A percentile compares a stretch with the other conserved stretches of the same genome.
Evolutionary conservation across 352 stramenopile genomes (phyloP).

Genomic region (Phytophthora hibernalis): DNA sequence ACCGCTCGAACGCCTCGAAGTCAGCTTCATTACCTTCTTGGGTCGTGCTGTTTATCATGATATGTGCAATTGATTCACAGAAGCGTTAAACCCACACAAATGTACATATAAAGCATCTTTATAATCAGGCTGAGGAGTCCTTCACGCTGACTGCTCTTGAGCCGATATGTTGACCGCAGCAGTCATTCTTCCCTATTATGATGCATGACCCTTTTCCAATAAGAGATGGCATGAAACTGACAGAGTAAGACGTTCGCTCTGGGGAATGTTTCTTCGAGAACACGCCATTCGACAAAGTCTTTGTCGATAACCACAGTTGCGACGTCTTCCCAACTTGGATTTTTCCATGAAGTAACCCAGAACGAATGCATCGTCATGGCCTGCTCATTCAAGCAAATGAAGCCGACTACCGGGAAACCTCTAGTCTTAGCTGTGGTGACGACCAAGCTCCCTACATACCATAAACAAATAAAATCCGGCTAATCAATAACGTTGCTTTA

Average conservation of each 20-base stretch:
- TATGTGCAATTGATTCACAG: no score
- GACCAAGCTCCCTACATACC: slow-evolving; percentile 21
- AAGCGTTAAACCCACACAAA: no score
- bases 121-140: background rate
- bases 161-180: slow-evolving; percentile 8
- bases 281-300: slow-evolving; percentile 28
- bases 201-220: slow-evolving; percentile 8
- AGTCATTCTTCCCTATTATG: no score
- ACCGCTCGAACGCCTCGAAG: background rate
- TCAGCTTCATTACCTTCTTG: background rate
- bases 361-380: slow-evolving; percentile 14
- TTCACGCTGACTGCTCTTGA: slow-evolving; percentile 17
- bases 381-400: slow-evolving; percentile 26
- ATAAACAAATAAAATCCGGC: no score
- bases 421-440: slow-evolving; percentile 17
- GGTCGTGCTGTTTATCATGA: slow-evolving; percentile 1
- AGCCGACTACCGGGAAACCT: slow-evolving; percentile 28
- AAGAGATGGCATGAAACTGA: slow-evolving; percentile 29
- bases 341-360: slow-evolving; percentile 26
- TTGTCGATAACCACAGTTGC: slow-evolving; percentile 13
- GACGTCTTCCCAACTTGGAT: slow-evolving; percentile 5
- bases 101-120: slow-evolving; percentile 18
- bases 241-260: slow-evolving; percentile 10
- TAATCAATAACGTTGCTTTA: background rate
- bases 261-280: slow-evolving; percentile 19